Conservation (phyloP, 2,329 filamentous ascomycete genomes). For the Cladophialophora bantiana region DNA sequence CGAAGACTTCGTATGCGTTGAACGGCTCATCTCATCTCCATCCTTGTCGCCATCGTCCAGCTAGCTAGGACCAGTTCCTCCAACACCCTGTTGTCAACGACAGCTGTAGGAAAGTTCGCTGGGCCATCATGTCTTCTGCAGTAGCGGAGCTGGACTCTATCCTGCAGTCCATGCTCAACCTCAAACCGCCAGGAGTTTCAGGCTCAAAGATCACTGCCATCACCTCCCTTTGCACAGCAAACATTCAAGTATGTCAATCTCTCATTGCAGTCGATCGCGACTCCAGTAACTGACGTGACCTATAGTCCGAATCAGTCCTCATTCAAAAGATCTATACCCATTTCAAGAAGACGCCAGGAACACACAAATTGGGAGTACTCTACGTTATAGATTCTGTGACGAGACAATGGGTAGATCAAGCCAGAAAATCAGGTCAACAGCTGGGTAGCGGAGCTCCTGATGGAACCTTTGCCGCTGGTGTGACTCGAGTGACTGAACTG, state of each 20-base stretch:
- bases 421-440: slow-evolving; percentile 82
- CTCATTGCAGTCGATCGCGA: neutral
- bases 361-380: slow-evolving; percentile 97
- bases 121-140: slow-evolving; percentile 72
- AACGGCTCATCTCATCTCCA: slow-evolving; percentile 7
- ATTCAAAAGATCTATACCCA: slow-evolving; percentile 97
- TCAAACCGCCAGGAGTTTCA: slow-evolving; percentile 94
- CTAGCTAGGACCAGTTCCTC: slow-evolving; percentile 21
- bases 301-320: slow-evolving; percentile 88
- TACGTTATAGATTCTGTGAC: slow-evolving; percentile 99
- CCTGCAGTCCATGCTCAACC: slow-evolving; percentile 86
- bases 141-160: slow-evolving; percentile 90
- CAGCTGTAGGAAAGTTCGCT: slow-evolving; percentile 27
- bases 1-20: slow-evolving; percentile 10
- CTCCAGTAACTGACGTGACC: slow-evolving; percentile 41
- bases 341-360: slow-evolving; percentile 91
- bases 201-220: slow-evolving; percentile 89
- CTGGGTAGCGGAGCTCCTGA: slow-evolving; percentile 81
- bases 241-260: slow-evolving; percentile 77
- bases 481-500: slow-evolving; percentile 94
- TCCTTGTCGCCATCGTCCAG: slow-evolving; percentile 5
- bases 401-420: slow-evolving; percentile 97
- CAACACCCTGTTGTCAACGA: slow-evolving; percentile 29
- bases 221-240: slow-evolving; percentile 84
- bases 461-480: slow-evolving; percentile 92